Percentiles rank a stretch among this genome's conserved stretches.
Evolutionary conservation across 768 basidiomycete genomes (phyloP).

Genomic region (Russula virescens): DNA sequence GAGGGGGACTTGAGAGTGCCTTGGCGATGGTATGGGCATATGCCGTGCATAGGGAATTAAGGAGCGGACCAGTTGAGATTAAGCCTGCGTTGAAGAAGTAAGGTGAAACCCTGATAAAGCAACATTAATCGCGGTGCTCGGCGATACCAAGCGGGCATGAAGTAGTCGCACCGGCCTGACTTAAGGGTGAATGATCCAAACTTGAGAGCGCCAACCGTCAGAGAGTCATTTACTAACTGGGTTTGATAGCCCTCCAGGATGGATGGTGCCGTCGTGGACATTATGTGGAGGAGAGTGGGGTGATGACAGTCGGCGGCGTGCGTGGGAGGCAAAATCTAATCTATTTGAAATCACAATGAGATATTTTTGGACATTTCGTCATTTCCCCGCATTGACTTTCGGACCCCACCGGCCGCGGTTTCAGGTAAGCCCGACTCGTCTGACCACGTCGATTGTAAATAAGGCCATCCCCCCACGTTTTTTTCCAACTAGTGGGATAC

Average conservation of each 20-base stretch:
- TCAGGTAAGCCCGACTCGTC: no score
- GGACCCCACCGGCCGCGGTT: no score
- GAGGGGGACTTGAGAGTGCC: constrained; percentile 37
- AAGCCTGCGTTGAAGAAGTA: constrained; percentile 98
- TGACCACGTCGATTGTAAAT: no score
- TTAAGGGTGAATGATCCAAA: constrained; percentile 93
- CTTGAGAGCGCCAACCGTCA: constrained; percentile 68
- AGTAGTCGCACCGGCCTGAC: constrained; percentile 72
- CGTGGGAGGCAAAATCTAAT: no score
- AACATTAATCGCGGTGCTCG: constrained; percentile 8
- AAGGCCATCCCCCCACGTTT: neutral
- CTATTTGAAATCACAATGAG: no score
- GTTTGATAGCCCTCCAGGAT: constrained; percentile 47
- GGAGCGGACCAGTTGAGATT: constrained; percentile 76
- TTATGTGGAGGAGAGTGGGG: neutral
- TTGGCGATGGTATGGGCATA: constrained; percentile 76
- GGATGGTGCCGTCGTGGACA: constrained; percentile 12
- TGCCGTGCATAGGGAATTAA: constrained; percentile 69
- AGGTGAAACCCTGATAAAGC: constrained; percentile 57
- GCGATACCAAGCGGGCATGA: neutral
- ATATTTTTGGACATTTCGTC: no score
- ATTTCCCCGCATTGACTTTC: no score
- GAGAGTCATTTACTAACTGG: constrained; percentile 62
- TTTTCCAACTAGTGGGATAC: neutral
- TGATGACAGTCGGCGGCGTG: no score